phyloP scores from a whole-genome alignment of 2,329 filamentous ascomycete genomes.

The Penicillium digitatum region DNA sequence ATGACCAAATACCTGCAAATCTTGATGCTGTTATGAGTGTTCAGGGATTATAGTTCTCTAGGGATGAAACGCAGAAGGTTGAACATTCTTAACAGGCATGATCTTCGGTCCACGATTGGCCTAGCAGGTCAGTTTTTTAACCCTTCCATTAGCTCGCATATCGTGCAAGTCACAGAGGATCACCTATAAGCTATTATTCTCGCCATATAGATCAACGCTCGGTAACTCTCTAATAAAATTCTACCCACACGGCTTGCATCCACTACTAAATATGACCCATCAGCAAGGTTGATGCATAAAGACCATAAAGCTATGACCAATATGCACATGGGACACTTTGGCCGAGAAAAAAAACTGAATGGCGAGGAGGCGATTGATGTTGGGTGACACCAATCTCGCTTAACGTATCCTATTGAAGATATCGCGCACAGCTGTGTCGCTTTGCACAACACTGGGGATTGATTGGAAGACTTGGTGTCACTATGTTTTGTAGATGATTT shows the following conservation, averaged over 20 bases:
- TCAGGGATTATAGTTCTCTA: neutral
- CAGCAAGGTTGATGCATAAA: conserved; percentile 5
- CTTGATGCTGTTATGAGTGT: too few relatives aligned
- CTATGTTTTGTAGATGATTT: neutral
- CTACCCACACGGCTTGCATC: neutral
- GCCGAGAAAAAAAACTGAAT: neutral
- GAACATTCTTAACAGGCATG: neutral
- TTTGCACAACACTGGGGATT: neutral
- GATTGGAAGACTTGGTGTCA: neutral
- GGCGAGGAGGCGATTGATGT: neutral
- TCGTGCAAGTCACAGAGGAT: neutral
- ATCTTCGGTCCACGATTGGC: neutral
- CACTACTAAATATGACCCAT: conserved; percentile 17
- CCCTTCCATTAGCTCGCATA: neutral
- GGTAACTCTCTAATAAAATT: conserved; percentile 10
- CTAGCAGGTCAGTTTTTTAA: too few relatives aligned
- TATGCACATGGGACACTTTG: conserved; percentile 6
- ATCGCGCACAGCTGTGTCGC: neutral
- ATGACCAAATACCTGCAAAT: neutral
- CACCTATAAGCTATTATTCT: neutral
- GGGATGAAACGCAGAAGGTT: neutral
- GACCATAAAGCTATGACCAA: conserved; percentile 12
- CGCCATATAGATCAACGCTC: conserved; percentile 13
- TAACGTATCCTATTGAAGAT: conserved; percentile 1
- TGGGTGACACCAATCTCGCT: conserved; percentile 7